A percentile compares a stretch with the other conserved stretches of the same genome.
phyloP scores from a whole-genome alignment of 2,329 filamentous ascomycete genomes.

The Calonectria fujianensis region DNA sequence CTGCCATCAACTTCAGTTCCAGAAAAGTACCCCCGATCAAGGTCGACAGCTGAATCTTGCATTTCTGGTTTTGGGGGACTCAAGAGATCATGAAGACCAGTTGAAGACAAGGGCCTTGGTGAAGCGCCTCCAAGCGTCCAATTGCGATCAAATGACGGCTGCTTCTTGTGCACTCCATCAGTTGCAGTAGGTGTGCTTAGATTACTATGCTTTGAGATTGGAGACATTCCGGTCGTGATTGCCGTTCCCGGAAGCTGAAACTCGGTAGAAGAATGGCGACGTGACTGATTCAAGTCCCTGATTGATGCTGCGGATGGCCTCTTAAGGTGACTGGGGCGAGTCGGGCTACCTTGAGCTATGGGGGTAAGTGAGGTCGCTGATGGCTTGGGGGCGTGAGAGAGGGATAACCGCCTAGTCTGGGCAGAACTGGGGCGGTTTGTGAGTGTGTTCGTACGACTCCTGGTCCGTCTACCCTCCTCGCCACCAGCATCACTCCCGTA shows the following conservation, averaged over 20 bases:
- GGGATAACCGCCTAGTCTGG: conserved; percentile 69
- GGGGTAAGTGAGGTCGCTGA: conserved; percentile 66
- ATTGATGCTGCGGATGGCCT: conserved; percentile 88
- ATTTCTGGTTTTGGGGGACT: conserved; percentile 62
- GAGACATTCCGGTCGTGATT: conserved; percentile 49
- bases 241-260: conserved; percentile 68
- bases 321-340: conserved; percentile 69
- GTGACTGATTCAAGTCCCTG: conserved; percentile 87
- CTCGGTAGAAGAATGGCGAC: conserved; percentile 92
- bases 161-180: conserved; percentile 74
- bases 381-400: conserved; percentile 68
- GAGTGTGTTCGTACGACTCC: conserved; percentile 76
- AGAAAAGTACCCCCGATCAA: conserved; percentile 95
- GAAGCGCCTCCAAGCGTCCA: conserved; percentile 78
- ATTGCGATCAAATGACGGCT: conserved; percentile 81
- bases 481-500: conserved; percentile 77
- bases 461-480: conserved; percentile 69
- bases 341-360: conserved; percentile 67
- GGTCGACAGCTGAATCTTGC: conserved; percentile 74
- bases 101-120: conserved; percentile 71
- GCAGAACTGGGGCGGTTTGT: conserved; percentile 70
- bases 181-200: conserved; percentile 65
- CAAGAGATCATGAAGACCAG: conserved; percentile 68
- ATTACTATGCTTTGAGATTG: conserved; percentile 62
- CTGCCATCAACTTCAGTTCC: conserved; percentile 88